These are phyloP conservation scores for Blastobotrys aristatus DNA, from an alignment of 1,139 yeast genomes.

Conservation along the genomic window DNA sequence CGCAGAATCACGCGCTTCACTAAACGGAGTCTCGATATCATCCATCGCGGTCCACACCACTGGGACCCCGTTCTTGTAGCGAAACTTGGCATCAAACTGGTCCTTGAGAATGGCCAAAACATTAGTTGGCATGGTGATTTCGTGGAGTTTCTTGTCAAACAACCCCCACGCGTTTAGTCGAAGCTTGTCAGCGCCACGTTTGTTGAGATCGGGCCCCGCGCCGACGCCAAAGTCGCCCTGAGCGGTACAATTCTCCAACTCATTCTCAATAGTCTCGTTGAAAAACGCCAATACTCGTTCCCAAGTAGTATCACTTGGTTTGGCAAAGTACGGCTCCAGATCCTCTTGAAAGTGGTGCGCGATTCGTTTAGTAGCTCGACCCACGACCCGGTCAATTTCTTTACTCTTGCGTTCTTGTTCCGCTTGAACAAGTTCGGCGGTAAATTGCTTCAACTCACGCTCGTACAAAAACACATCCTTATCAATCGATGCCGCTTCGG, in stretches of 20 bases:
- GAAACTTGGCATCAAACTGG: constrained; percentile 72
- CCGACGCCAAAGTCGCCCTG: constrained; percentile 61
- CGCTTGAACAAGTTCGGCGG: constrained; percentile 29
- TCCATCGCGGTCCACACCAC: constrained; percentile 68
- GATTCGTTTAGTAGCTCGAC: constrained; percentile 27
- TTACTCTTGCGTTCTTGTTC: constrained; percentile 30
- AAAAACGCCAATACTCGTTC: constrained; percentile 50
- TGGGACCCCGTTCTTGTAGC: constrained; percentile 78
- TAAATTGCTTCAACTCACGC: constrained; percentile 23
- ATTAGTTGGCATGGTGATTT: constrained; percentile 38
- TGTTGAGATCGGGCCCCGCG: constrained; percentile 42
- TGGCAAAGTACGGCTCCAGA: constrained; percentile 30
- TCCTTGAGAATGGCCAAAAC: constrained; percentile 37
- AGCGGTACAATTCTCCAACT: constrained; percentile 29
- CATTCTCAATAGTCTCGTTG: constrained; percentile 36
- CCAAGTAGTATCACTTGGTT: constrained; percentile 54
- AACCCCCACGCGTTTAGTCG: constrained; percentile 59
- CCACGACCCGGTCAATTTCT: constrained; percentile 34
- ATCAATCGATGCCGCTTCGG: constrained; percentile 25
- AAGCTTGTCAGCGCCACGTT: constrained; percentile 41
- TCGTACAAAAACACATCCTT: constrained; percentile 24
- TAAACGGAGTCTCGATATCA: constrained; percentile 66
- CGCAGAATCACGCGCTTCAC: constrained; percentile 54
- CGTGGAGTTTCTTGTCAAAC: constrained; percentile 55
- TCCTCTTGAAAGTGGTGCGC: constrained; percentile 27